These are phyloP conservation scores for Cytospora piceicola DNA, from an alignment of 2,329 filamentous ascomycete species.

Conservation along the genomic window DNA sequence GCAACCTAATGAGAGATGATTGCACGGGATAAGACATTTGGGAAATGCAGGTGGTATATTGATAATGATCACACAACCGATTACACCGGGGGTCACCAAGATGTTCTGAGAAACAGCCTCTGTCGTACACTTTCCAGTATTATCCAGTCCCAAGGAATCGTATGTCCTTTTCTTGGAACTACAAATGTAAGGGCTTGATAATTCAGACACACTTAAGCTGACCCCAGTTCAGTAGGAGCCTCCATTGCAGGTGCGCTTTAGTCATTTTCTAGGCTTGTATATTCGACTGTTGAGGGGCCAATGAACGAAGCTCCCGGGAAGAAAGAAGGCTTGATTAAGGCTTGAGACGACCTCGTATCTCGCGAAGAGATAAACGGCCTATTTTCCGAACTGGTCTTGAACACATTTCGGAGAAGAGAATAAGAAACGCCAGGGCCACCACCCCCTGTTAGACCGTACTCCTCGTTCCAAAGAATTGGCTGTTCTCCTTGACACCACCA, in stretches of 20 bases:
- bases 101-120: background rate
- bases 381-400: background rate
- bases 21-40: background rate
- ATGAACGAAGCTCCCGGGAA: background rate
- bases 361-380: background rate
- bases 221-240: background rate
- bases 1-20: constrained; percentile 10
- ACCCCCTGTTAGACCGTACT: background rate
- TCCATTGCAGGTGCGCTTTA: background rate
- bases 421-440: too few relatives aligned
- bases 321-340: background rate
- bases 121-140: background rate
- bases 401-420: background rate
- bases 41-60: background rate
- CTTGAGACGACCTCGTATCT: background rate
- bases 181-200: too few relatives aligned
- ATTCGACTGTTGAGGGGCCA: background rate
- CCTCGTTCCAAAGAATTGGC: too few relatives aligned
- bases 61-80: background rate
- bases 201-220: background rate
- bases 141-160: background rate
- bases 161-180: background rate
- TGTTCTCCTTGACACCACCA: background rate
- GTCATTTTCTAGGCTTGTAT: background rate
- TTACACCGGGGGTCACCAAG: background rate